Base-by-base conservation (phyloP, 2,329 filamentous ascomycete species). In the Neonectria neomacrospora region DNA sequence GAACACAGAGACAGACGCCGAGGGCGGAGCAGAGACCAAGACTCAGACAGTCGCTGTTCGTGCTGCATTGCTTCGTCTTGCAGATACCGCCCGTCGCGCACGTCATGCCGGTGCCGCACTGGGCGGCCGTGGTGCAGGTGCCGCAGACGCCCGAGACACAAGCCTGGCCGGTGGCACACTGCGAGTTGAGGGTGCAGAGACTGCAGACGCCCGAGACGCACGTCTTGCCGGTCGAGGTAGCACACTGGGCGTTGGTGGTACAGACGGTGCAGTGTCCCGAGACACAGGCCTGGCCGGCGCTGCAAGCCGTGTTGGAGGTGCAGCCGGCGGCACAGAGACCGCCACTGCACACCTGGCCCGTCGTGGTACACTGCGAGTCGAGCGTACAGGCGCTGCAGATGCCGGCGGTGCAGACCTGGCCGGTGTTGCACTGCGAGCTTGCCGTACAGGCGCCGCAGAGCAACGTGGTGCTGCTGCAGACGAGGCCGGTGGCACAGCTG, bases 181-280 rank as follows among this genome's bases (percentile, higher is more conserved):
- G 42, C 2, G 61, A 22, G 50, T 52, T 55, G 20, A 32, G 1
- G 4, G 61, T 62, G 9, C 64, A 67, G 9, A 42, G 14, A 2
- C 50, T 48, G 28, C 64, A 64, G 12, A 22, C 44, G 2, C 61
- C 61, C n/a, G 42, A 41, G 14, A 41, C 51, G 57, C 64, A 67
- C 28, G 58, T 23, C 42, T 67, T 55, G 18, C 61, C 58, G 3
- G 44, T 5, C 3, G 34, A 41, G 14, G 56, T 47, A 30, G 42
- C 44, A 39, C 65, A 67, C 34, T 65, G 60, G 5, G 47, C 41
- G 53, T 48, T 44, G 18, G 53, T 30, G 5, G 63, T 62, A 20
- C 65, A 67, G 2, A 53, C 16, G 5, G 10, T 44, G 37, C 58
- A 61, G 5, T 30, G 32, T 12, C 52, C 44, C 6, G 34, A 30